Base-by-base conservation (phyloP, 2,329 filamentous ascomycete species). In the Pseudogymnoascus verrucosus region DNA sequence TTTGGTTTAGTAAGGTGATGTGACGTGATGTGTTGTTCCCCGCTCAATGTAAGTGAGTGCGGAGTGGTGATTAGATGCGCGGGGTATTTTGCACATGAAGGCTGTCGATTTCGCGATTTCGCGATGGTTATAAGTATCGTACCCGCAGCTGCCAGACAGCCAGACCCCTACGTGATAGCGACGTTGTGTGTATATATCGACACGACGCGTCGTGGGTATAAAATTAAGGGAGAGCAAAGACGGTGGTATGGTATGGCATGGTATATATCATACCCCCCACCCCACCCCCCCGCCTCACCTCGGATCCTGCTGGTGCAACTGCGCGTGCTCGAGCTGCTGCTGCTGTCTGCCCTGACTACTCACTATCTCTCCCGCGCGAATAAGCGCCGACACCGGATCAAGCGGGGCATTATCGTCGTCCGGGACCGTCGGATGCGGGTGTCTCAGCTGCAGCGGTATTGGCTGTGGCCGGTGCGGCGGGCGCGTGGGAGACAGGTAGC, bases 321-420 rank as follows among this genome's bases (percentile, higher is more conserved):
- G 54, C 23, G n/a, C 28, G 5, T 34, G 26, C 54, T 60, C 28
- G 28, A 19, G 2, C 54, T 19, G 28, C 21, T 47, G 19, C 34
- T 59, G 23, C 51, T 60, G 28, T 19, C 54, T 5, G 6, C 34
- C 34, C 54, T 60, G 54, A 1, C 19, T 60, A 26, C 54, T 60
- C 54, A 86, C 82, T 65, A 87, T 82, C 68, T 86, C 84, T 34
- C 84, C 83, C 8, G 84, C 84, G 65, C 78, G 78, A 1, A 87
- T 71, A 10, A 87, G 74, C 5, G 84, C 84, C 65, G 78, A 84
- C 74, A 87, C 83, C 1, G 84, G 84, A 65, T 87, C 84, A 19
- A 86, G 73, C 54, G 28, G 54, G 11, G 54, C 14, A 3, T 73
- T 67, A 3, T 75, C 74, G 2, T 68, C 71, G 14, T 74, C 73